phyloP scores from a whole-genome alignment of 257 asterid genomes.

The Plantago elongata region DNA sequence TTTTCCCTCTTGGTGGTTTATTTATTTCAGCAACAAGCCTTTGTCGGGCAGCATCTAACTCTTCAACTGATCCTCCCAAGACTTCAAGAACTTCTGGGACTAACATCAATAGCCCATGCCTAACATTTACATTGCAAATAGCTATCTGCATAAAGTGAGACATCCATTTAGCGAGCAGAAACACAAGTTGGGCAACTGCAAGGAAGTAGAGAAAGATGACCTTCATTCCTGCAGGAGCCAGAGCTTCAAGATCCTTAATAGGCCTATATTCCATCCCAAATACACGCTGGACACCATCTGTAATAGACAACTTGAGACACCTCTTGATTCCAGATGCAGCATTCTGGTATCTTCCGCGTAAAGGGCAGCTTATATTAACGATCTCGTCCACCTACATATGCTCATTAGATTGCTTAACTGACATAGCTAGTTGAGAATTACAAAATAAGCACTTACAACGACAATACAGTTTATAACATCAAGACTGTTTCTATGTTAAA shows the following conservation, averaged over 20 bases:
- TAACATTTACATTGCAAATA: slow-evolving; percentile 68
- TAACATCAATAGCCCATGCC: slow-evolving; percentile 82
- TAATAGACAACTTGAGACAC: slow-evolving; percentile 91
- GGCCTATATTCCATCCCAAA: slow-evolving; percentile 98
- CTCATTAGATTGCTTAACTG: slow-evolving; percentile 17
- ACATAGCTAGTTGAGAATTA: slow-evolving; percentile 8
- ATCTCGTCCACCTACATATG: slow-evolving; percentile 80
- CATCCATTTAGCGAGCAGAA: not conserved
- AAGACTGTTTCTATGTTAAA: not conserved
- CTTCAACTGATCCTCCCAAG: slow-evolving; percentile 84
- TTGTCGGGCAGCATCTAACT: slow-evolving; percentile 73
- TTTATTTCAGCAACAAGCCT: slow-evolving; percentile 79
- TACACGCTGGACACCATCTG: slow-evolving; percentile 89
- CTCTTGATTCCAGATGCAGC: slow-evolving; percentile 73
- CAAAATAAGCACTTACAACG: slow-evolving; percentile 1
- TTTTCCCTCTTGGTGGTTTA: slow-evolving; percentile 92
- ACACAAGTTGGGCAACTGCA: slow-evolving; percentile 14
- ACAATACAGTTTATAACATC: not conserved
- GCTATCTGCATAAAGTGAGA: slow-evolving; percentile 46
- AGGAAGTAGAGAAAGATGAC: slow-evolving; percentile 25
- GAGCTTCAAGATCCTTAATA: slow-evolving; percentile 65
- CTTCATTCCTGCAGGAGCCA: slow-evolving; percentile 83
- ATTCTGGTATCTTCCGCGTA: slow-evolving; percentile 76
- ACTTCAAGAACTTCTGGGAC: slow-evolving; percentile 87
- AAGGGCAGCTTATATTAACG: slow-evolving; percentile 76